Conservation (phyloP, 345 rosid species). For the Syzygium aqueum region DNA sequence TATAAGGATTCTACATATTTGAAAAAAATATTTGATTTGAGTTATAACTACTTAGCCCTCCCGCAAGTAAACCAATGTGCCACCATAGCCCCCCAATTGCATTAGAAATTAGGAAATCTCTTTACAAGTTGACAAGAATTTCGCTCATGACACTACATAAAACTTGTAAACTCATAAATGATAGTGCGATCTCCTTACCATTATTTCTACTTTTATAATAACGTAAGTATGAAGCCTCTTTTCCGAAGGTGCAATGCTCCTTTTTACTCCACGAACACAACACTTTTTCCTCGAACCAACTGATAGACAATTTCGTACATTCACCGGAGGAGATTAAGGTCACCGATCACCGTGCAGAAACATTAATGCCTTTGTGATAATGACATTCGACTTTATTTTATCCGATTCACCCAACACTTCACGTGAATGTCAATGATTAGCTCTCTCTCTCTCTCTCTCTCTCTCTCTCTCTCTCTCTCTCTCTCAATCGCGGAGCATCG, state of each 20-base stretch:
- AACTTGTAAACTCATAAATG: accelerated
- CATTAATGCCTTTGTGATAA: not conserved
- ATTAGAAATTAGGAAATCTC: not conserved
- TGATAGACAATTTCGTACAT: not conserved
- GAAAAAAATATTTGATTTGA: not conserved
- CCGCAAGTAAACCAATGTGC: accelerated
- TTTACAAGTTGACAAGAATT: not conserved
- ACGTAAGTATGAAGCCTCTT: not conserved
- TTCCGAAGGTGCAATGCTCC: not conserved
- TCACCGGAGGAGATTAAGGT: not conserved
- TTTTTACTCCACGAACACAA: not conserved
- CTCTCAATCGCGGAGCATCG: not conserved
- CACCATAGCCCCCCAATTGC: not conserved
- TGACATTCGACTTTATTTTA: not conserved
- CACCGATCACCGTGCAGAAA: not conserved
- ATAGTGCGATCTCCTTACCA: accelerated
- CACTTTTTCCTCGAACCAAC: not conserved
- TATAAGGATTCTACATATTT: not conserved
- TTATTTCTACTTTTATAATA: not conserved
- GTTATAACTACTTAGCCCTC: accelerated
- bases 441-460: not conserved
- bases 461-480: not conserved
- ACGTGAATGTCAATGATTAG: not conserved
- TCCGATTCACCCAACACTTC: not conserved
- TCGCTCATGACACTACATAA: accelerated